phyloP scores from a whole-genome alignment of 345 rosid species.

The Mallotus nudiflorus region DNA sequence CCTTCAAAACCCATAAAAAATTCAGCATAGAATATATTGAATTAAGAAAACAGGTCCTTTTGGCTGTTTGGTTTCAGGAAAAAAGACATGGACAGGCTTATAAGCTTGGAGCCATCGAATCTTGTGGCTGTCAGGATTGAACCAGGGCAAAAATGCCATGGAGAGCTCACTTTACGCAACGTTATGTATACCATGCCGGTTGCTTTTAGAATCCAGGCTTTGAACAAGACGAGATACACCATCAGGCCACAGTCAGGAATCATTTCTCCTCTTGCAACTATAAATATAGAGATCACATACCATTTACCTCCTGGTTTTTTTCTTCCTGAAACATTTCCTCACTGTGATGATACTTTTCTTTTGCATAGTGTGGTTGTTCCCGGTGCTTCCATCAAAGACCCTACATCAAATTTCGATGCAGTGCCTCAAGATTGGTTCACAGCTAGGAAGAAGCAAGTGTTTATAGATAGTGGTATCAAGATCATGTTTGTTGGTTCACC shows the following conservation, averaged over 20 bases:
- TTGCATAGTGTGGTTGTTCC: constrained; percentile 67
- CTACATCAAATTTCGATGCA: constrained; percentile 37
- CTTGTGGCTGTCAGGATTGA: constrained; percentile 46
- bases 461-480: constrained; percentile 55
- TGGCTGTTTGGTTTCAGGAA: not conserved
- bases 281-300: constrained; percentile 44
- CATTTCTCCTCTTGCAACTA: constrained; percentile 46
- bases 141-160: constrained; percentile 50
- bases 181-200: constrained; percentile 80
- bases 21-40: not conserved
- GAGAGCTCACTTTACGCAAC: constrained; percentile 58
- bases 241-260: constrained; percentile 61
- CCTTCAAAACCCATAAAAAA: constrained; percentile 1
- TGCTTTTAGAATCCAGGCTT: constrained; percentile 51
- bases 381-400: constrained; percentile 46
- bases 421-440: constrained; percentile 67
- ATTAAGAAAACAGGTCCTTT: no score
- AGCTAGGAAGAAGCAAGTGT: constrained; percentile 60
- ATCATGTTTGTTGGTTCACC: constrained; percentile 59
- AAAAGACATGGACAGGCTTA: constrained; percentile 54
- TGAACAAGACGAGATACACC: constrained; percentile 43
- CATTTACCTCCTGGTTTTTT: constrained; percentile 34
- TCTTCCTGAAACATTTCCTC: constrained; percentile 48
- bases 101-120: constrained; percentile 60
- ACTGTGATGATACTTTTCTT: constrained; percentile 47